Evolutionary conservation across 306 rosid genomes (phyloP).

Genomic region (Argentina anserina): DNA sequence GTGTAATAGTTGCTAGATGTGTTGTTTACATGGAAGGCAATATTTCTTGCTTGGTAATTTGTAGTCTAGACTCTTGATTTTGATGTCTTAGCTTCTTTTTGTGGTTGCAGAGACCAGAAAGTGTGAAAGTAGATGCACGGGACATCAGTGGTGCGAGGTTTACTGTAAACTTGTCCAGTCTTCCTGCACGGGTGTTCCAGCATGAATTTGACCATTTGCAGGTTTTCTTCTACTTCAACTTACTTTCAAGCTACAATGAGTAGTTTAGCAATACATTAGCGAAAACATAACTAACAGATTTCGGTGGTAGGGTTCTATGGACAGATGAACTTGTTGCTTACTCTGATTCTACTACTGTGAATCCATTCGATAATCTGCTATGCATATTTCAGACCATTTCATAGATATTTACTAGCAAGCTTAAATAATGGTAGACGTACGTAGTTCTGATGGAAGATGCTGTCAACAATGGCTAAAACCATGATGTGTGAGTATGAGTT

Average conservation of each 20-base stretch:
- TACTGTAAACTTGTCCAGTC: slow-evolving; percentile 59
- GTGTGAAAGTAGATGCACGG: slow-evolving; percentile 76
- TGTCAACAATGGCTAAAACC: background rate
- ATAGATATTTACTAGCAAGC: background rate
- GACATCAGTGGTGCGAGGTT: slow-evolving; percentile 64
- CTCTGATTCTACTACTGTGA: background rate
- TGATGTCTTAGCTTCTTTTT: slow-evolving; percentile 13
- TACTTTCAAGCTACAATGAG: background rate
- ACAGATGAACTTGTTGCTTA: background rate
- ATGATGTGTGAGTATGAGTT: background rate
- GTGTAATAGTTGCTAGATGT: background rate
- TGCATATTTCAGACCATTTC: background rate
- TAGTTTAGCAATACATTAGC: background rate
- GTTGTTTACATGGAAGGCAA: background rate
- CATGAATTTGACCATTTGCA: slow-evolving; percentile 93
- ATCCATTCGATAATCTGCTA: background rate
- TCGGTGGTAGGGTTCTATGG: background rate
- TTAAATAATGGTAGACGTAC: background rate
- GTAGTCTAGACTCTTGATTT: slow-evolving; percentile 5
- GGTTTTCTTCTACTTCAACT: slow-evolving; percentile 44
- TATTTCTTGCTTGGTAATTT: background rate
- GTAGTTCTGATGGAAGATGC: background rate
- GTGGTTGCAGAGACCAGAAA: slow-evolving; percentile 71
- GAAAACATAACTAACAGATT: background rate
- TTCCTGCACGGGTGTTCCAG: slow-evolving; percentile 91